phyloP scores from a whole-genome alignment of 441 rosid genomes.

The Manihot esculenta region DNA sequence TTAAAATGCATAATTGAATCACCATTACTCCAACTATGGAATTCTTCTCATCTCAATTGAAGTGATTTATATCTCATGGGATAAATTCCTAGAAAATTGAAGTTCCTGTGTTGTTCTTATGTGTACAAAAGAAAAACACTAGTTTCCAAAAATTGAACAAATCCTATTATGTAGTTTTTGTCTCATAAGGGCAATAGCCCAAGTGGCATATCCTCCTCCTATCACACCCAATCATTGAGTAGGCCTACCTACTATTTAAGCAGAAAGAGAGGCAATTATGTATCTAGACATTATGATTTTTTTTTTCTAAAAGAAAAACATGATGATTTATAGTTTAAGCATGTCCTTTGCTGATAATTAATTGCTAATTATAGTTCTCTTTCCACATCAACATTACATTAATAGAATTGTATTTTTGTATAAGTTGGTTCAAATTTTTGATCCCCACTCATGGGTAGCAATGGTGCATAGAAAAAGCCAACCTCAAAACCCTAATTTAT shows the following conservation, averaged over 20 bases:
- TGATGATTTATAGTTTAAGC: neutral
- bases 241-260: constrained; percentile 15
- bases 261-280: neutral
- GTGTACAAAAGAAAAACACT: neutral
- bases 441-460: too few species aligned
- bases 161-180: neutral
- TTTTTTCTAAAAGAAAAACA: too few species aligned
- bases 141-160: neutral
- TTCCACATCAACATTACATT: neutral
- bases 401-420: neutral
- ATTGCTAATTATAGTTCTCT: neutral
- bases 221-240: constrained; percentile 29
- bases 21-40: too few species aligned
- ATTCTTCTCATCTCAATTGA: too few species aligned
- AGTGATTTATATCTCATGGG: too few species aligned
- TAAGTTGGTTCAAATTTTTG: neutral
- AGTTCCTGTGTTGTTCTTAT: too few species aligned
- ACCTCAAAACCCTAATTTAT: neutral
- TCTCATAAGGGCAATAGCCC: neutral
- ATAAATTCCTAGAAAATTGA: too few species aligned
- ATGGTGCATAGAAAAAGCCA: too few species aligned
- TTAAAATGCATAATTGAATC: too few species aligned
- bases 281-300: neutral
- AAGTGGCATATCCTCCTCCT: neutral
- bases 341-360: neutral